Evolutionary conservation across 805 yeast species (phyloP), one percentile per base, ranked within the genome.

Genomic region (Starmerella khaoyaiensis): DNA sequence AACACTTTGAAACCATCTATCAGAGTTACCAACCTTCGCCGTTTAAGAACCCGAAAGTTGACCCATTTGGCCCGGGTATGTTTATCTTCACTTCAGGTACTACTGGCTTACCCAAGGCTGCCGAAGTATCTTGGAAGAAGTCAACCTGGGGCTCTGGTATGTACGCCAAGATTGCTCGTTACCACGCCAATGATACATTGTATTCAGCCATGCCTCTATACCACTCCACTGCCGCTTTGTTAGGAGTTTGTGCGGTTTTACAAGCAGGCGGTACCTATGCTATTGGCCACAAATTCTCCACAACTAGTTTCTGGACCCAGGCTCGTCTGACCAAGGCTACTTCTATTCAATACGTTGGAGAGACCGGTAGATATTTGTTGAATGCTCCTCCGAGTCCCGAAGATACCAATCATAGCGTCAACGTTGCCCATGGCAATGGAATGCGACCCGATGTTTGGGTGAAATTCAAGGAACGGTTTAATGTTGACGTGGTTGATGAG

Each of bases 181-280:
- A 82, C 47, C 57, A 62, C n/a, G 44, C 57, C 5, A 54, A 62
- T 4, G 72, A 79, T 12, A 70, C 67, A 10, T 75, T 82, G 8
- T 79, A 79, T 61, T 81, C 94, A 0, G 81, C 94, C 1, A 86
- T 86, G 97, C 97, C 97, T 1, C 63, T 87, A 42, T 86, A 87
- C 55, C 97, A 86, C 57, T 82, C 94, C 1, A 86, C 96, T 0
- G 96, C 95, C 3, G 79, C 94, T 0, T 68, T 83, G 58, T 60
- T 86, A 37, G 95, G 95, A 10, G 72, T 78, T 5, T 66, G 86
- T 52, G 84, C 93, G 1, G 64, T 76, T 0, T 57, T 72, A 33
- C 62, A 69, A 21, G 62, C 60, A 29, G 94, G 94, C 34, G 90
- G 79, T 1, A 72, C 84, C 46, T 71, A 79, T 33, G 79, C 90